Evolutionary conservation across 352 stramenopile genomes (phyloP).

Genomic region (Globisporangium recalcitrans): DNA sequence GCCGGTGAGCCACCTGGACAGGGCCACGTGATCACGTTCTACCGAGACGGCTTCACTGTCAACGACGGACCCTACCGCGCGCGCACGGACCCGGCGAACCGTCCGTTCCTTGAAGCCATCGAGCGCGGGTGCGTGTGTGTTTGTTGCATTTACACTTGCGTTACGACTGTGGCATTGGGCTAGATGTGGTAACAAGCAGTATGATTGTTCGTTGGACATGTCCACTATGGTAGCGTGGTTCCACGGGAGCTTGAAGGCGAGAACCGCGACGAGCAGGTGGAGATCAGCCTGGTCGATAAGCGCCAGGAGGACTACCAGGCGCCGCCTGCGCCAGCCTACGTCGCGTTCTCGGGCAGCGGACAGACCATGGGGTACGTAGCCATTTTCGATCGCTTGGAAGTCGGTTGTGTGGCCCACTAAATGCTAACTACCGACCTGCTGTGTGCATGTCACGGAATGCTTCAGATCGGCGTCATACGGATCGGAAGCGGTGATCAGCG

Average conservation of each 20-base stretch:
- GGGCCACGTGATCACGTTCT: conserved; percentile 80
- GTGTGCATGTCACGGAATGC: not conserved
- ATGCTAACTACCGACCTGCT: not conserved
- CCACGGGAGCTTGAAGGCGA: conserved; percentile 71
- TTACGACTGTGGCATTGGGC: not conserved
- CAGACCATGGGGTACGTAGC: conserved; percentile 66
- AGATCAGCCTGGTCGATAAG: conserved; percentile 85
- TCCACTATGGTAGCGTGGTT: conserved; percentile 40
- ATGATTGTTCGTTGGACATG: not conserved
- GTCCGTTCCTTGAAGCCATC: conserved; percentile 76
- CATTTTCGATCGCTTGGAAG: not conserved
- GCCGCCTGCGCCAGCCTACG: conserved; percentile 68
- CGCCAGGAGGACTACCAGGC: conserved; percentile 78
- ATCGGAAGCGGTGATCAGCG: conserved; percentile 44
- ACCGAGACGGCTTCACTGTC: conserved; percentile 81
- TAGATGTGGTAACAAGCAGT: not conserved
- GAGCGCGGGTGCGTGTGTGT: conserved; percentile 41
- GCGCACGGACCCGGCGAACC: conserved; percentile 64
- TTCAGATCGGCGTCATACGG: conserved; percentile 36
- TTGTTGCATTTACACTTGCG: not conserved
- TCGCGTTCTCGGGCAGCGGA: conserved; percentile 79
- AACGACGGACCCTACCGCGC: conserved; percentile 73
- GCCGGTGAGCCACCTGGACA: conserved; percentile 17
- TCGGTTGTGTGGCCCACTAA: not conserved
- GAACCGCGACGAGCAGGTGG: conserved; percentile 60